phyloP scores from a whole-genome alignment of 2,329 filamentous ascomycete genomes.

The Curvularia hawaiiensis region DNA sequence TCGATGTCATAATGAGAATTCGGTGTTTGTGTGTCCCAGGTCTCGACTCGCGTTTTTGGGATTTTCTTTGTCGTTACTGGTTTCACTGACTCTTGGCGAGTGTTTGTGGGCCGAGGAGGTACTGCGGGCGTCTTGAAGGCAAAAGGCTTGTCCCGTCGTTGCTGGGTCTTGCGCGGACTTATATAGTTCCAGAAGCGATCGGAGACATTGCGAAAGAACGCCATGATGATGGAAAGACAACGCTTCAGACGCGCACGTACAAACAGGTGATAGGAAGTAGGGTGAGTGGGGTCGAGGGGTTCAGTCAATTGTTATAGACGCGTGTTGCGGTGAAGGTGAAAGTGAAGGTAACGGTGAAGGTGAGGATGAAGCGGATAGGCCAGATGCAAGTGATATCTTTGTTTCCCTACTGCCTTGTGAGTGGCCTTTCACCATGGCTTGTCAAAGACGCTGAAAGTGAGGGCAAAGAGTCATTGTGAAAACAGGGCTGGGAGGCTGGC shows the following conservation, averaged over 20 bases:
- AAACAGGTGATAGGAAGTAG: not conserved
- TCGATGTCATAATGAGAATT: constrained; percentile 29
- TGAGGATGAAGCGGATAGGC: constrained; percentile 14
- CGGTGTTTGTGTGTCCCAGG: constrained; percentile 33
- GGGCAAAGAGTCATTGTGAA: constrained; percentile 28
- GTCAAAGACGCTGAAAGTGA: constrained; percentile 21
- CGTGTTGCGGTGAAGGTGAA: constrained; percentile 25
- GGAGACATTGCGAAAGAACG: constrained; percentile 40
- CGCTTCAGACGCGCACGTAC: not conserved
- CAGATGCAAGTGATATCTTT: constrained; percentile 17
- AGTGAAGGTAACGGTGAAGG: constrained; percentile 13
- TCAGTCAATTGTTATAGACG: constrained; percentile 2
- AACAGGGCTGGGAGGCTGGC: constrained; percentile 9
- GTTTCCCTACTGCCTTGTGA: constrained; percentile 12
- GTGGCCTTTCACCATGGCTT: constrained; percentile 9
- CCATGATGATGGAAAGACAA: constrained; percentile 28
- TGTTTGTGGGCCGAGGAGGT: constrained; percentile 19
- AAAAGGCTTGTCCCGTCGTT: constrained; percentile 46
- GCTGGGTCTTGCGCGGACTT: constrained; percentile 49
- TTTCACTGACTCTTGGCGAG: not conserved
- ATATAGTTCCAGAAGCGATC: constrained; percentile 50
- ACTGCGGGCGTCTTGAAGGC: constrained; percentile 45
- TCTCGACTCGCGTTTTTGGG: constrained; percentile 33
- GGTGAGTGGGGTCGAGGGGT: constrained; percentile 4
- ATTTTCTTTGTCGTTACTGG: constrained; percentile 37